Percentiles rank a stretch among this genome's conserved stretches.
Conservation (phyloP, 2,329 filamentous ascomycete species). For the Penicillium sp. region DNA sequence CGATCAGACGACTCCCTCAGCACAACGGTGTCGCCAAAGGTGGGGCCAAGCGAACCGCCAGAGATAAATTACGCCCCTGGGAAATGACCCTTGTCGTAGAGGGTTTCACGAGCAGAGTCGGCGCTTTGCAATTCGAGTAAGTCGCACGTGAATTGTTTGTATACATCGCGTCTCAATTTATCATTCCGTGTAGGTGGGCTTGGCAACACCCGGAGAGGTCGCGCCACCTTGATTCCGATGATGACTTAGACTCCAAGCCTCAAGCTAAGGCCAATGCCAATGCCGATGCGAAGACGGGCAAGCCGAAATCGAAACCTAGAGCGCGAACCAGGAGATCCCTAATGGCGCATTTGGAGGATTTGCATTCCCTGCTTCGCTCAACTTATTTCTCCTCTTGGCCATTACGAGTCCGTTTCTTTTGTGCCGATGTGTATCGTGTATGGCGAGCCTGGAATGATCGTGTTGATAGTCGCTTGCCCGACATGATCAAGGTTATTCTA, state of each 20-base stretch:
- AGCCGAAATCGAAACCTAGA: conserved; percentile 30
- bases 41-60: conserved; percentile 68
- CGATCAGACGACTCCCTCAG: conserved; percentile 71
- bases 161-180: conserved; percentile 2
- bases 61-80: conserved; percentile 66
- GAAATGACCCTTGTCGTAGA: conserved; percentile 80
- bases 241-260: conserved; percentile 39
- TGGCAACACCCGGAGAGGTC: conserved; percentile 78
- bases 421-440: conserved; percentile 55
- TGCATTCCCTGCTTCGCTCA: conserved; percentile 71
- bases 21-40: conserved; percentile 81
- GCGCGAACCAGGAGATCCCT: conserved; percentile 51
- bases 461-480: conserved; percentile 42
- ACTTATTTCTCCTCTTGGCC: conserved; percentile 78
- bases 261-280: conserved; percentile 26
- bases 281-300: conserved; percentile 33
- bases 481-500: conserved; percentile 47
- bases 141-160: conserved; percentile 25
- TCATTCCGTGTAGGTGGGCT: conserved; percentile 60
- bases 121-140: conserved; percentile 88
- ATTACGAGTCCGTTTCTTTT: conserved; percentile 69
- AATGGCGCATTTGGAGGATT: conserved; percentile 62
- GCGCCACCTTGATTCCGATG: conserved; percentile 60
- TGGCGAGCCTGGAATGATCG: conserved; percentile 57
- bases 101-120: conserved; percentile 78